These are phyloP conservation scores for Onygenales sp. DNA, from an alignment of 2,329 filamentous ascomycete species.

Conservation along the genomic window DNA sequence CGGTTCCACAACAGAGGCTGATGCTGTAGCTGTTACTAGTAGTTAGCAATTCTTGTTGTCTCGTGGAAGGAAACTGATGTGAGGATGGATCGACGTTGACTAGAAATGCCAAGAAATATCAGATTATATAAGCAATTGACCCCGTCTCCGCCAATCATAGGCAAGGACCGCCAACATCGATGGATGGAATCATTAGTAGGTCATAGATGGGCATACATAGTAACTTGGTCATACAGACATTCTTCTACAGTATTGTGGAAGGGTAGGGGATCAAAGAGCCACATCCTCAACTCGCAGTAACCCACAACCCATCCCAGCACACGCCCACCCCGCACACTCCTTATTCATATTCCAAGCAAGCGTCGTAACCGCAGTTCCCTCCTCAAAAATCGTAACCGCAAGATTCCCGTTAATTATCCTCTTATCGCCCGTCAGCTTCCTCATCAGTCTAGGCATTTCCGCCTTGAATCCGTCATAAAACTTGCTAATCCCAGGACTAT, in stretches of 20 bases:
- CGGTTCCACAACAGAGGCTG: too few species aligned
- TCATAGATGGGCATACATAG: background rate
- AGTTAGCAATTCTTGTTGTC: too few species aligned
- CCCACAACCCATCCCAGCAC: slow-evolving; percentile 57
- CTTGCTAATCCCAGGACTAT: slow-evolving; percentile 27
- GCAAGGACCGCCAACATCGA: too few species aligned
- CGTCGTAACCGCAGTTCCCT: slow-evolving; percentile 52
- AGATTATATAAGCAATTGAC: too few species aligned
- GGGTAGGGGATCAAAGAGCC: slow-evolving; percentile 30
- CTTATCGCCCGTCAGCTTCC: slow-evolving; percentile 21
- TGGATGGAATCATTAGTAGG: too few species aligned
- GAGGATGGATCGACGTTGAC: too few species aligned
- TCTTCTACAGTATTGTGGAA: background rate
- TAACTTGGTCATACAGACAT: background rate
- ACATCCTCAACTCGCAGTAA: slow-evolving; percentile 59
- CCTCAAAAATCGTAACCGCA: slow-evolving; percentile 47
- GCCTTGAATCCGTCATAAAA: slow-evolving; percentile 37
- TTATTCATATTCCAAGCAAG: slow-evolving; percentile 61
- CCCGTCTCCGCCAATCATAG: too few species aligned
- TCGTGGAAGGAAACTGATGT: too few species aligned
- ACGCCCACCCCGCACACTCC: slow-evolving; percentile 57
- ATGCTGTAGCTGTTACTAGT: too few species aligned
- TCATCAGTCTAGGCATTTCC: slow-evolving; percentile 25
- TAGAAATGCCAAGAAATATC: too few species aligned
- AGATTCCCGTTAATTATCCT: slow-evolving; percentile 23